Conservation (phyloP, 2,329 filamentous ascomycete species). For the Macroventuria anomochaeta region DNA sequence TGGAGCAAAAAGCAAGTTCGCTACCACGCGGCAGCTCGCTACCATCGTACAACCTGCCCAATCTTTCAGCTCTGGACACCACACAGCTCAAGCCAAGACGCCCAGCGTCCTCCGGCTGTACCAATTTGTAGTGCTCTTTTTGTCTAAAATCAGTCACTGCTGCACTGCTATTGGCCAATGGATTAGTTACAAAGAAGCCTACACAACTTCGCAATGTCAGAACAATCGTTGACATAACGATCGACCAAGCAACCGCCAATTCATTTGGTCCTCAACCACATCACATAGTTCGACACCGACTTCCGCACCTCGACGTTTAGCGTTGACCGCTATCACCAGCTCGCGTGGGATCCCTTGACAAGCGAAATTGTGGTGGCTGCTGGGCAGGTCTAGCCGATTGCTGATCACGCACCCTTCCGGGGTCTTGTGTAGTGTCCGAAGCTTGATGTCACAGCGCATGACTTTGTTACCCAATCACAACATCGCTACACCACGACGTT, state of each 20-base stretch:
- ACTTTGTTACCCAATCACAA: slow-evolving; percentile 26
- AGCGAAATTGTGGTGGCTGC: slow-evolving; percentile 28
- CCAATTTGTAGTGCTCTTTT: neutral
- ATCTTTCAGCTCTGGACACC: neutral
- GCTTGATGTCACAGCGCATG: slow-evolving; percentile 33
- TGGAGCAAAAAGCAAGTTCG: slow-evolving; percentile 6
- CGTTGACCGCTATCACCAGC: slow-evolving; percentile 10
- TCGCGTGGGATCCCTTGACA: slow-evolving; percentile 23
- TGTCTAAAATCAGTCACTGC: neutral
- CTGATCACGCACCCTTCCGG: slow-evolving; percentile 10
- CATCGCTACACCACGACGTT: slow-evolving; percentile 12
- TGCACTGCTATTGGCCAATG: neutral
- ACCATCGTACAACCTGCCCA: neutral
- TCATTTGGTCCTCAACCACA: slow-evolving; percentile 8
- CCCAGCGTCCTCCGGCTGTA: slow-evolving; percentile 6
- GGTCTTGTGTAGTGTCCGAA: slow-evolving; percentile 8
- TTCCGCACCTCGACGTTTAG: slow-evolving; percentile 8
- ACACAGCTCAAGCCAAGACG: neutral
- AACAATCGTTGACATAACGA: slow-evolving; percentile 1
- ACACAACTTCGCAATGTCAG: neutral
- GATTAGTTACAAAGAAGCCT: neutral
- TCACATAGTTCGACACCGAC: slow-evolving; percentile 8
- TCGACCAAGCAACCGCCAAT: slow-evolving; percentile 7
- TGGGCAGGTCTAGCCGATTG: slow-evolving; percentile 29
- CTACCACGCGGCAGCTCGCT: slow-evolving; percentile 4